phyloP scores from a whole-genome alignment of 1,284 basidiomycete species.

The Leccinum cinnamomeum region DNA sequence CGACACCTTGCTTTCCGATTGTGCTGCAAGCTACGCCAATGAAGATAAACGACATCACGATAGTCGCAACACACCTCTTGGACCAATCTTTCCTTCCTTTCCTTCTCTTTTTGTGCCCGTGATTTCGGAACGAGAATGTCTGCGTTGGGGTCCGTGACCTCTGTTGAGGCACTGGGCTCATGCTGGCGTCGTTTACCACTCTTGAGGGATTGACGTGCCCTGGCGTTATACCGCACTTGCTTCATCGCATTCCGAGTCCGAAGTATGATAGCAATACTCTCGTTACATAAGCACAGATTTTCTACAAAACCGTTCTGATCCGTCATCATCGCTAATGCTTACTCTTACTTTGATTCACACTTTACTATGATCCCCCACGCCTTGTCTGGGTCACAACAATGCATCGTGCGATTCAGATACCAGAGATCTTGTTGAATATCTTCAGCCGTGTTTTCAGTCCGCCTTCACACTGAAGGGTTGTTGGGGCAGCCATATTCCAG shows the following conservation, averaged over 20 bases:
- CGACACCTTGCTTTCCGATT: conserved; percentile 69
- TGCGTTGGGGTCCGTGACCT: conserved; percentile 54
- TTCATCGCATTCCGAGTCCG: conserved; percentile 27
- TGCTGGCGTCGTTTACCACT: conserved; percentile 40
- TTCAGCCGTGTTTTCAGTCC: neutral
- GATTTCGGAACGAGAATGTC: conserved; percentile 58
- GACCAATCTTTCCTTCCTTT: conserved; percentile 57
- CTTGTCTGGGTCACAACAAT: neutral
- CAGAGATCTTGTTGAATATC: neutral
- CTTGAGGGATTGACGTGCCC: conserved; percentile 60
- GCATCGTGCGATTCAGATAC: neutral
- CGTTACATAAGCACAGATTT: too few relatives aligned
- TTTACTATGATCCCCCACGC: too few relatives aligned
- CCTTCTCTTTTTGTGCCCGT: conserved; percentile 59
- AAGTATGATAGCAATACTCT: too few relatives aligned
- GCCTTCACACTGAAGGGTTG: neutral
- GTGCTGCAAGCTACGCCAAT: conserved; percentile 47
- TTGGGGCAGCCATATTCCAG: too few relatives aligned
- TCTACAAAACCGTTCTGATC: too few relatives aligned
- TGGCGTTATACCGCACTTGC: conserved; percentile 51
- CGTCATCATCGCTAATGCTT: too few relatives aligned
- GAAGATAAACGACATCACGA: neutral
- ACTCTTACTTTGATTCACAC: too few relatives aligned
- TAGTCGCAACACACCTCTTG: conserved; percentile 52
- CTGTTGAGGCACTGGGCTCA: conserved; percentile 17